Base-by-base conservation (phyloP, 2,329 filamentous ascomycete species). In the Neurospora sp. region DNA sequence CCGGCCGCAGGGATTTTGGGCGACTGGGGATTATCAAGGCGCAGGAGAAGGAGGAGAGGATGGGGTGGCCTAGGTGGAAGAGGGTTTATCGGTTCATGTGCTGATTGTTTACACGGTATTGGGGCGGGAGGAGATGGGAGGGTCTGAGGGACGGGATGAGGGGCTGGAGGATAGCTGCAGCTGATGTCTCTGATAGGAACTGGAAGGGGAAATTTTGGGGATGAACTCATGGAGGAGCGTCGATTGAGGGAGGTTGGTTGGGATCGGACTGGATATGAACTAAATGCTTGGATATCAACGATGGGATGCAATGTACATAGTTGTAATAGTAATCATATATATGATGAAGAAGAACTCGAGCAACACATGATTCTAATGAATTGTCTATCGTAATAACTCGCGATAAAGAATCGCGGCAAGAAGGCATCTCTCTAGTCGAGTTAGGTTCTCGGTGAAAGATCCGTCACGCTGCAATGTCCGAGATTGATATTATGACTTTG, bases 1-100 rank as follows among this genome's bases (percentile, higher is more conserved):
- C 17, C 75, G 81, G 33, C 3, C 62, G 74, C 46, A 68, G 76
- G 40, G 76, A 76, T 66, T 75, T 76, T 69, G 71, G 73, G 0
- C 3, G 73, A 41, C 10, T 75, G 39, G 73, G 73, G 0, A 72
- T 74, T 2, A 74, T 77, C 52, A 76, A 75, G 69, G 73, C 72
- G 6, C 72, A 76, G 68, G 75, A 77, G 68, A 73, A 73, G 12
- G 75, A 77, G 66, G 74, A 76, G 69, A 69, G 74, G 52, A 41
- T 70, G 41, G 17, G 57, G 3, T 77, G 76, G 76, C 76, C 76
- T 8, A 67, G 57, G 66, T 77, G 76, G 76, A 76, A 77, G 70
- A 75, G 71, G 68, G 52, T 76, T 12, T 78, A 77, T 72, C 67
- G 72, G 67, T 69, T 71, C 38, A 68, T 77, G 17, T 77, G 76